Evolutionary conservation across 768 basidiomycete genomes (phyloP).

Genomic region (Phaeolepiota aurea): DNA sequence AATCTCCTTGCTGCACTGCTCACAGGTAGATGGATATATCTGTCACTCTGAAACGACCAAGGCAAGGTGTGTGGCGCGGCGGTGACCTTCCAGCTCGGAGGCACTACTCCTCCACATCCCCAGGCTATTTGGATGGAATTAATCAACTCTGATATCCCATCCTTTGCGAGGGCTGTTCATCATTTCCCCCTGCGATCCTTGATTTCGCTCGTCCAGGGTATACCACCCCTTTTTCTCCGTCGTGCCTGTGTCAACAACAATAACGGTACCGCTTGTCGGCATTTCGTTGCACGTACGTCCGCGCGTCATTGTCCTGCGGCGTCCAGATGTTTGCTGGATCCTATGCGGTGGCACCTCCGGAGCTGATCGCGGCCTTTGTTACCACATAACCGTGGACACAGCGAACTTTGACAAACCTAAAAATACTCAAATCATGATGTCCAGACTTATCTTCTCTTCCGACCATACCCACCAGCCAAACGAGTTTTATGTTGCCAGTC

Average conservation of each 20-base stretch:
- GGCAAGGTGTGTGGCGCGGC: too few species aligned
- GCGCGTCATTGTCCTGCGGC: neutral
- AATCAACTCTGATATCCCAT: neutral
- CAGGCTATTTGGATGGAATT: neutral
- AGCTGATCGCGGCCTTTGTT: neutral
- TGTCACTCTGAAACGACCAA: neutral
- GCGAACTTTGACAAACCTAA: neutral
- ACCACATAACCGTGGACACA: too few species aligned
- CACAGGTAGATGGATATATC: too few species aligned
- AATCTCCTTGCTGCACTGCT: too few species aligned
- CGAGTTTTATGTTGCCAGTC: neutral
- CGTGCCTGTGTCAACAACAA: neutral
- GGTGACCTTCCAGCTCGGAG: too few species aligned
- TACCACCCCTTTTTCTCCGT: neutral
- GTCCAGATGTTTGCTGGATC: neutral
- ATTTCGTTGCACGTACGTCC: neutral
- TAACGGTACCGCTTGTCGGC: neutral
- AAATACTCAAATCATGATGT: neutral
- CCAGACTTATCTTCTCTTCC: neutral
- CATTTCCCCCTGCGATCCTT: too few species aligned
- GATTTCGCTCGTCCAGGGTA: too few species aligned
- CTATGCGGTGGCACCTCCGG: neutral
- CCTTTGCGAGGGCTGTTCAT: neutral
- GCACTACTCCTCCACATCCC: too few species aligned
- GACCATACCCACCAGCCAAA: neutral